These are phyloP conservation scores for Clohesyomyces aquaticus DNA, from an alignment of 495 filamentous ascomycete genomes.

Conservation along the genomic window DNA sequence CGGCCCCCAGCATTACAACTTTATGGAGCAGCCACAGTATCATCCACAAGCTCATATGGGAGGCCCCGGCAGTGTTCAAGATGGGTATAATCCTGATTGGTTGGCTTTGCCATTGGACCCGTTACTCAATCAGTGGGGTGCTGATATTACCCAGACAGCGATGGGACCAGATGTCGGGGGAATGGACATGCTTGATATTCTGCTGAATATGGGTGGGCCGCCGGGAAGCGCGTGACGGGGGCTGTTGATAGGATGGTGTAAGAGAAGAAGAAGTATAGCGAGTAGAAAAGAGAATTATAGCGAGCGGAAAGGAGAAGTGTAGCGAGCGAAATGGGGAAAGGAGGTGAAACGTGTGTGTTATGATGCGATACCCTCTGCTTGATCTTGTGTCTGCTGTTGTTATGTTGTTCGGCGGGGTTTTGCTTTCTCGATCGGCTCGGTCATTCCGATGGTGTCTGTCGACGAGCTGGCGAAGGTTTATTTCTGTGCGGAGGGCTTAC, in stretches of 20 bases:
- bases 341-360: not conserved
- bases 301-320: not conserved
- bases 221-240: slow-evolving; percentile 7
- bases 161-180: slow-evolving; percentile 49
- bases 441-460: no score
- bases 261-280: not conserved
- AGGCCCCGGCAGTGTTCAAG: slow-evolving; percentile 1
- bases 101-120: slow-evolving; percentile 54
- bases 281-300: not conserved
- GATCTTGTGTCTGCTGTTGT: no score
- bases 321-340: not conserved
- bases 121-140: slow-evolving; percentile 45
- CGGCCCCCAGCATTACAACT: slow-evolving; percentile 32
- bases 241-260: not conserved
- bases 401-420: no score
- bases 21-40: slow-evolving; percentile 17
- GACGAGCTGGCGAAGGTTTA: no score
- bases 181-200: slow-evolving; percentile 48
- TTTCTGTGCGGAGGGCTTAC: no score
- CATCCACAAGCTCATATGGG: not conserved
- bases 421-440: no score
- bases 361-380: no score
- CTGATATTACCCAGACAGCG: slow-evolving; percentile 47
- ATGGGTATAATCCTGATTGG: slow-evolving; percentile 49
- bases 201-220: slow-evolving; percentile 37